Conservation (phyloP, 352 stramenopile genomes). For the Pythium phragmitis region DNA sequence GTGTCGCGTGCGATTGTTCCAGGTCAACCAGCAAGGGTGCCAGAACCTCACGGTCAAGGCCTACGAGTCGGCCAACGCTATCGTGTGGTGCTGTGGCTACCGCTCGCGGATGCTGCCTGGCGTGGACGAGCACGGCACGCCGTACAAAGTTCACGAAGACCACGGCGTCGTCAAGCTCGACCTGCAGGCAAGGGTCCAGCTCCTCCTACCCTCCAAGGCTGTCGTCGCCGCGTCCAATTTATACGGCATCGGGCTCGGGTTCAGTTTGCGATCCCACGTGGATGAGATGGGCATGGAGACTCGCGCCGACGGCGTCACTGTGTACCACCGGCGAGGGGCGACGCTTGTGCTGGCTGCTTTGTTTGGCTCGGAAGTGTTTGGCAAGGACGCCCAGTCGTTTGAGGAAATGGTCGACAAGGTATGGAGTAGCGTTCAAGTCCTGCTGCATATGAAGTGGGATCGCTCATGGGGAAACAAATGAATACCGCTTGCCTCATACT, state of each 20-base stretch:
- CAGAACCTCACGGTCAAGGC: constrained; percentile 58
- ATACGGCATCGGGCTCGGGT: constrained; percentile 75
- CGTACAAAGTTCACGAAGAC: constrained; percentile 44
- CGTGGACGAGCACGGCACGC: constrained; percentile 45
- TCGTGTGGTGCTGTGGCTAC: constrained; percentile 85
- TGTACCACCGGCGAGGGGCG: constrained; percentile 83
- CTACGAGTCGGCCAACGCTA: constrained; percentile 64
- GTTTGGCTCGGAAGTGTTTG: constrained; percentile 64
- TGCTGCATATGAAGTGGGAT: neutral
- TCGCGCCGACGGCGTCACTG: constrained; percentile 76
- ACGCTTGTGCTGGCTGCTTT: constrained; percentile 66
- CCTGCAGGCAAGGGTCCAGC: constrained; percentile 48
- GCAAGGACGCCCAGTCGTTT: constrained; percentile 51
- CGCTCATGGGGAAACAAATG: neutral
- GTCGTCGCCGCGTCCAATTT: constrained; percentile 27
- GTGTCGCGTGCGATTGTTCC: constrained; percentile 63
- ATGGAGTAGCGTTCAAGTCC: neutral
- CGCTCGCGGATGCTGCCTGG: constrained; percentile 56
- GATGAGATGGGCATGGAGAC: constrained; percentile 81
- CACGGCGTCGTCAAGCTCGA: constrained; percentile 74
- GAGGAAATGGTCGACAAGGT: constrained; percentile 87
- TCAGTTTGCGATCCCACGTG: constrained; percentile 67
- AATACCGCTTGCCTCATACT: neutral
- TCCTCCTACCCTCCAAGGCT: constrained; percentile 12
- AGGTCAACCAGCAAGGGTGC: constrained; percentile 60